Conservation (phyloP, 2,329 filamentous ascomycete species). For the Fusarium dlaminii region DNA sequence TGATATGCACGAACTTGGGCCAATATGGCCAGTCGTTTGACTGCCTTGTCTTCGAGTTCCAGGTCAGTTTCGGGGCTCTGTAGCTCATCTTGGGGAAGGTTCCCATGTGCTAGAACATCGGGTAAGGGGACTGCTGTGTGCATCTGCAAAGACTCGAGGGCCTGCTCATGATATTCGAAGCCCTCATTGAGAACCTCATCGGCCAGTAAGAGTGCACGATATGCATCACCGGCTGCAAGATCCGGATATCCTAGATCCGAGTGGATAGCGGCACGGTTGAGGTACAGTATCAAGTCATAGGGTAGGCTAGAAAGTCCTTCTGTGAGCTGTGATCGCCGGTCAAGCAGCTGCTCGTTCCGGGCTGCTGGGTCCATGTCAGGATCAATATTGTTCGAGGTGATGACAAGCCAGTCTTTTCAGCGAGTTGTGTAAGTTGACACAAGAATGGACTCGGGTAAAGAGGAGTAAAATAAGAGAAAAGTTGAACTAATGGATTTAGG, state of each 20-base stretch:
- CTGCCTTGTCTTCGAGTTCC: constrained; percentile 46
- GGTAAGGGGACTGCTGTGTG: constrained; percentile 49
- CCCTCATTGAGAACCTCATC: constrained; percentile 82
- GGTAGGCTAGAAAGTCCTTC: constrained; percentile 60
- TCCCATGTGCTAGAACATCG: constrained; percentile 58
- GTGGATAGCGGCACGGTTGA: constrained; percentile 77
- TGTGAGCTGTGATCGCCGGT: constrained; percentile 66
- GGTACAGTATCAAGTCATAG: constrained; percentile 71
- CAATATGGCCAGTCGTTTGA: constrained; percentile 56
- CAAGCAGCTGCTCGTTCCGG: constrained; percentile 58
- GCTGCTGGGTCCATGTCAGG: constrained; percentile 47
- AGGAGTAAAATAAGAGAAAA: constrained; percentile 15
- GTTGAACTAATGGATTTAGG: constrained; percentile 15
- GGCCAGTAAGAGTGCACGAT: constrained; percentile 85
- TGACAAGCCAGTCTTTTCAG: neutral
- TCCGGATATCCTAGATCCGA: constrained; percentile 85
- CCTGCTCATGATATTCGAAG: constrained; percentile 83
- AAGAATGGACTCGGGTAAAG: neutral
- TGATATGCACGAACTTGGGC: constrained; percentile 68
- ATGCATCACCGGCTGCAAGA: constrained; percentile 88
- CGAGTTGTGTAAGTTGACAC: constrained; percentile 10
- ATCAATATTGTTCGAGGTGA: neutral
- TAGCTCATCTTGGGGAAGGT: constrained; percentile 50
- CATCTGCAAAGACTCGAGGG: constrained; percentile 60
- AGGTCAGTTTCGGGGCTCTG: constrained; percentile 47